These are phyloP conservation scores for Aureobasidium sp. DNA, from an alignment of 2,329 filamentous ascomycete species.

Conservation along the genomic window DNA sequence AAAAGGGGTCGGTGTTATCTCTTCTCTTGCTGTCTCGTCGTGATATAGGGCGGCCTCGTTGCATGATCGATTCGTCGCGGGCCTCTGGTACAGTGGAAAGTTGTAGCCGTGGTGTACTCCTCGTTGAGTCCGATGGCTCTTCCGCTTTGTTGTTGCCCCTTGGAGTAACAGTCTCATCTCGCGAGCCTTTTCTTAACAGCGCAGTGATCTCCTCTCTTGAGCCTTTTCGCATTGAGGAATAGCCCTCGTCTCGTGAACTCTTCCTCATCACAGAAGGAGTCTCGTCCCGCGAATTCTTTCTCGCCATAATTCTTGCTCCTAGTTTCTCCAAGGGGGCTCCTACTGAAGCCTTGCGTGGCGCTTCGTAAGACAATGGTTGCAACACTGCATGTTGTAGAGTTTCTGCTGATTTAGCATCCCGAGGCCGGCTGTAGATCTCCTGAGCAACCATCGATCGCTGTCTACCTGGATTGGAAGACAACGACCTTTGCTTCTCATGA, in stretches of 20 bases:
- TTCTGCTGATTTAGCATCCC: not conserved
- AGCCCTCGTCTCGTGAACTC: not conserved
- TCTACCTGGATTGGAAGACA: not conserved
- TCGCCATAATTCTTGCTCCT: not conserved
- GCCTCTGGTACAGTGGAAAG: not conserved
- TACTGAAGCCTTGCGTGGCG: not conserved
- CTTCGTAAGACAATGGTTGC: not conserved
- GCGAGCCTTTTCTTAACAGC: not conserved
- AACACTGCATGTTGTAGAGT: not conserved
- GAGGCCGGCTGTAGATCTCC: not conserved
- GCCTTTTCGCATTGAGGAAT: not conserved
- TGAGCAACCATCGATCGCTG: conserved; percentile 3
- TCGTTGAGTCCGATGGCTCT: not conserved
- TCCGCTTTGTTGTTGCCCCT: not conserved
- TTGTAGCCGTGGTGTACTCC: not conserved
- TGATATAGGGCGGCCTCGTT: not conserved
- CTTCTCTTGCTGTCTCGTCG: conserved; percentile 1
- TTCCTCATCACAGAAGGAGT: not conserved
- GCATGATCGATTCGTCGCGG: conserved; percentile 3
- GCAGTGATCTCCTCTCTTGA: not conserved
- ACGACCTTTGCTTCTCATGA: not conserved
- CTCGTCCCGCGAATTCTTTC: conserved; percentile 2
- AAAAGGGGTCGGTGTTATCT: not conserved
- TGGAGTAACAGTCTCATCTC: not conserved
- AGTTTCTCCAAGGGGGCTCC: not conserved